A percentile compares a stretch with the other conserved stretches of the same genome.
Evolutionary conservation across 129 eudicot genomes (phyloP).

Genomic region (Flaveria brownii): DNA sequence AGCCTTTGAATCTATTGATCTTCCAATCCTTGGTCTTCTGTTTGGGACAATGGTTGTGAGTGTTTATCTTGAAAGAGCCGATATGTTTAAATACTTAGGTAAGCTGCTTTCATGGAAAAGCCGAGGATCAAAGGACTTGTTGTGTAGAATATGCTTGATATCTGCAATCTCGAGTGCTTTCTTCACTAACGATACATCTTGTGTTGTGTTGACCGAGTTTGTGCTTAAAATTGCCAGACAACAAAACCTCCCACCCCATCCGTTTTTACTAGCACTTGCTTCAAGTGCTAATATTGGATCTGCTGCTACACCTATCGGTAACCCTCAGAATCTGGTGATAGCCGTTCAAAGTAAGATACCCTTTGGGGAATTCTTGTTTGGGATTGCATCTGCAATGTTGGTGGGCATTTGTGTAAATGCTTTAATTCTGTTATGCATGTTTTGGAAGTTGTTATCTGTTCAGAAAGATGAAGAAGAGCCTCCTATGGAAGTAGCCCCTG

Average conservation of each 20-base stretch:
- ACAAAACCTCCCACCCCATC: slow-evolving; percentile 94
- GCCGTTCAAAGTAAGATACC: slow-evolving; percentile 80
- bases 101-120: slow-evolving; percentile 68
- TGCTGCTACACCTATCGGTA: slow-evolving; percentile 92
- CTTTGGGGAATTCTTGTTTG: slow-evolving; percentile 67
- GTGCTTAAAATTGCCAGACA: slow-evolving; percentile 90
- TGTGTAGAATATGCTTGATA: slow-evolving; percentile 69
- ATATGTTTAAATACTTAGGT: slow-evolving; percentile 80
- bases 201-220: slow-evolving; percentile 91
- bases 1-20: slow-evolving; percentile 91
- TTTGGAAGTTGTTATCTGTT: slow-evolving; percentile 76
- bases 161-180: slow-evolving; percentile 89
- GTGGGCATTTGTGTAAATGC: slow-evolving; percentile 72
- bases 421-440: slow-evolving; percentile 63
- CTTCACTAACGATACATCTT: slow-evolving; percentile 86
- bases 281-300: slow-evolving; percentile 96
- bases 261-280: slow-evolving; percentile 82
- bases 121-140: slow-evolving; percentile 79
- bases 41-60: slow-evolving; percentile 99
- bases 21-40: slow-evolving; percentile 82
- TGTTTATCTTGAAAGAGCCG: slow-evolving; percentile 90
- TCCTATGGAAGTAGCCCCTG: slow-evolving; percentile 49
- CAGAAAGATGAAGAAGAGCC: slow-evolving; percentile 78
- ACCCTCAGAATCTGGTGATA: slow-evolving; percentile 89
- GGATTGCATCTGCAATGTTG: slow-evolving; percentile 68